Evolutionary conservation across 352 stramenopile genomes (phyloP), one percentile per base, ranked within the genome.

Genomic region (Achlya hypogyna): DNA sequence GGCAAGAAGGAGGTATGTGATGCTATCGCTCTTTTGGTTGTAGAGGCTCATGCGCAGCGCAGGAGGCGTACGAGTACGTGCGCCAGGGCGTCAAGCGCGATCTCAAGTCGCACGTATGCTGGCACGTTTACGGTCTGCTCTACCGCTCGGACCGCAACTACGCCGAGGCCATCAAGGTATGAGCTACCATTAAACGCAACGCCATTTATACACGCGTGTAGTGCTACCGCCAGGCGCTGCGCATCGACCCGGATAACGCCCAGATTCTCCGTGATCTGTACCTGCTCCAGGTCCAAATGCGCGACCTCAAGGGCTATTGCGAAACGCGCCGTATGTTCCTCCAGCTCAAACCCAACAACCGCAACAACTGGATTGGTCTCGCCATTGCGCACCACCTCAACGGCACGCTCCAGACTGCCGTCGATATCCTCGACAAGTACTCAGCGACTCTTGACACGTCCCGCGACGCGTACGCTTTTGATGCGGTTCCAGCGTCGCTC

Each of bases 61-160:
- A 93, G 35, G 96, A 99, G 72, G 96, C 96, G 9, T 97, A 98
- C 75, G 96, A 98, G 54, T 91, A 98, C 52, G 95, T 98, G 25
- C 98, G 98, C 75, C 86, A 80, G 53, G 96, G 95, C 9, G 79
- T 99, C 20, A 89, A 89, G 71, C 79, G 96, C 72, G 93, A 98
- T 75, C 72, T 94, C 23, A 95, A 90, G 74, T 97, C 83, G 62
- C 95, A 99, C 82, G 93, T 99, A 22, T 99, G 96, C 81, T 99
- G 97, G 97, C 96, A 99, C 78, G 96, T 99, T 5, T 99, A 97
- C 69, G 97, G 97, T 16, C 78, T 99, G 29, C 77, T 99, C 35
- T 96, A 99, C 77, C 90, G 97, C 72, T 94, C 87, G 10, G 93
- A 98, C 74, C 86, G 91, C 49, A 98, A 99, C 72, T 99, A 99